These are phyloP conservation scores for Henckelia pumila DNA, from an alignment of 257 asterid genomes.

Conservation along the genomic window DNA sequence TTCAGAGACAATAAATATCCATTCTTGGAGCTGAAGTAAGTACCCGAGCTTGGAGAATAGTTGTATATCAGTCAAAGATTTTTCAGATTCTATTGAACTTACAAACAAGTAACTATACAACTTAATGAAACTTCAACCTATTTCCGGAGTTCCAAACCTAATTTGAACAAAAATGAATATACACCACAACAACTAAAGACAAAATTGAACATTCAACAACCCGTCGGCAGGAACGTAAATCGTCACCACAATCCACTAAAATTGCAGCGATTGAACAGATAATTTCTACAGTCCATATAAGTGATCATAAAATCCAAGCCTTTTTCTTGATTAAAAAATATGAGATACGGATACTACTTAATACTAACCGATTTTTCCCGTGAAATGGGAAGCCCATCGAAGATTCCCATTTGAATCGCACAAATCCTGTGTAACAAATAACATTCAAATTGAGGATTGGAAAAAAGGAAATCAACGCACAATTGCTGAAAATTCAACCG, in stretches of 20 bases:
- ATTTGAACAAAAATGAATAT: not conserved
- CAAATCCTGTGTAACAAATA: constrained; percentile 23
- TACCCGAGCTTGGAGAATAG: constrained; percentile 10
- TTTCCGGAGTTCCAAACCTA: constrained; percentile 10
- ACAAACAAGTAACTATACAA: constrained; percentile 20
- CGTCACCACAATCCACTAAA: not conserved
- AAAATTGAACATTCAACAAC: not conserved
- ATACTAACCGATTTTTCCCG: constrained; percentile 74
- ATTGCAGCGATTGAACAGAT: not conserved
- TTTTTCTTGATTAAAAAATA: constrained; percentile 6
- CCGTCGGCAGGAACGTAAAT: not conserved
- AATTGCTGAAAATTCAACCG: not conserved
- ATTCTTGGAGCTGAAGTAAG: constrained; percentile 8
- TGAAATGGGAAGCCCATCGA: constrained; percentile 90
- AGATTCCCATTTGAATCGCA: constrained; percentile 67
- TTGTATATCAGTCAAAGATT: constrained; percentile 5
- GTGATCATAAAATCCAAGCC: constrained; percentile 11
- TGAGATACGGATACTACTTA: not conserved
- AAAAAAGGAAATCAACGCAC: constrained; percentile 15
- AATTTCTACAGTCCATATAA: not conserved
- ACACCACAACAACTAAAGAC: no score
- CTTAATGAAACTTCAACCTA: constrained; percentile 16
- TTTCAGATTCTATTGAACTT: constrained; percentile 1
- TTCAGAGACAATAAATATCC: not conserved
- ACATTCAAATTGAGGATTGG: constrained; percentile 21